Base-by-base conservation (phyloP, 768 basidiomycete genomes). In the Auriscalpium orientale region DNA sequence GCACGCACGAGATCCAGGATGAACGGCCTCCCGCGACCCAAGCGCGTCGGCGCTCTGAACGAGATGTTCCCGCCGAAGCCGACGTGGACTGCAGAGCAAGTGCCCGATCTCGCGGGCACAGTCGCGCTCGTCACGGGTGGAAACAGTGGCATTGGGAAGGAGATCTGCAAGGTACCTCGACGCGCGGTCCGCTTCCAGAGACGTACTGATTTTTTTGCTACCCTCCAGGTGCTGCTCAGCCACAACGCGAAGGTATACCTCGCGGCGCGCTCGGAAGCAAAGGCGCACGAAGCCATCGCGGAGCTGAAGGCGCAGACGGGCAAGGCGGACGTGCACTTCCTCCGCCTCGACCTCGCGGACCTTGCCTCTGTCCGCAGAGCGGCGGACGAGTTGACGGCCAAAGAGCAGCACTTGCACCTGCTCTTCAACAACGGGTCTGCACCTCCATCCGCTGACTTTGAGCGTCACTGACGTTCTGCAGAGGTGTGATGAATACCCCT, bases 291-390 rank as follows among this genome's bases (percentile, higher is more conserved):
- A 5, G 62, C 62, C 11, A 67, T 67, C 28, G 55, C 59, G 4
- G 56, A 59, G n/a, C 51, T 67, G 37, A 58, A 63, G 47, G 34
- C 48, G 9, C 56, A 53, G 13, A 67, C 66, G 3, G 56, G 53
- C 37, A 62, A 62, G 2, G 53, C 49, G 7, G 36, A 46, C 36
- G 21, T 58, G 12, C 50, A 49, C 49, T 59, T 68, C 59, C 63
- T 78, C 13, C 60, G 62, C 36, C 66, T 76, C 18, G 74, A 79
- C 51, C 66, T 76, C 13, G 67, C 70, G 8, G 60, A 75, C 55
- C 59, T 78, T 20, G 57, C 58, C 40, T 47, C 62, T 5, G 62
- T 76, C 46, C 71, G 71, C 47, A 48, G 59, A 0, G 70, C 74
- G 18, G 75, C 71, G 1, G 65, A 72, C 51, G 66, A 66, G 35